Evolutionary conservation across 768 basidiomycete species (phyloP).

Genomic region (Boletus huronensis): DNA sequence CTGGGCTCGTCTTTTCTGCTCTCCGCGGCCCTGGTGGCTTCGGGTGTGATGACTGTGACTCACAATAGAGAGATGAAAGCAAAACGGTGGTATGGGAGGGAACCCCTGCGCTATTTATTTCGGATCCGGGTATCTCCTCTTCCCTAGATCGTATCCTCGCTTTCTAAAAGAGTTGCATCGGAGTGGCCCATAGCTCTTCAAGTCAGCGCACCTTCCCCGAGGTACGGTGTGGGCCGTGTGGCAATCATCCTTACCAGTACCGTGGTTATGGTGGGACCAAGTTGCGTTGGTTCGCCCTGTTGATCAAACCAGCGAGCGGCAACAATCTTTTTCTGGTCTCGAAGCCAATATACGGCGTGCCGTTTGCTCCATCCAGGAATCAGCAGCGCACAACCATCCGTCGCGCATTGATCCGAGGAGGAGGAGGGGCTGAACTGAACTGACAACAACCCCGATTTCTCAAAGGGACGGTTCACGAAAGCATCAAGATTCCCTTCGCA

Average conservation of each 20-base stretch:
- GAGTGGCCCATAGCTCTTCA: neutral
- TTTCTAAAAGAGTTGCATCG: constrained; percentile 5
- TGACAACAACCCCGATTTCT: constrained; percentile 6
- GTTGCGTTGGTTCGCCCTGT: neutral
- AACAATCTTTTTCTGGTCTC: neutral
- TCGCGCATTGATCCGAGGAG: constrained; percentile 22
- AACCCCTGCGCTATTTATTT: constrained; percentile 1
- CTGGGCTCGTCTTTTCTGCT: constrained; percentile 1
- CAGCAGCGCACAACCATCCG: neutral
- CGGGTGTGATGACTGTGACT: neutral
- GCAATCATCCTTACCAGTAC: neutral
- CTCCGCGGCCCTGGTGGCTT: constrained; percentile 16
- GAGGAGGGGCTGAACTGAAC: neutral
- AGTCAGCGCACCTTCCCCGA: constrained; percentile 2
- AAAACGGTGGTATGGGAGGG: neutral
- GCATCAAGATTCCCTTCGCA: constrained; percentile 2
- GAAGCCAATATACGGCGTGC: neutral
- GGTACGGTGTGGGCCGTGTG: neutral
- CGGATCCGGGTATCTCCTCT: constrained; percentile 10
- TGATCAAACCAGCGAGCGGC: neutral
- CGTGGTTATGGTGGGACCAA: neutral
- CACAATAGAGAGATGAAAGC: neutral
- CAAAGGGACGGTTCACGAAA: neutral
- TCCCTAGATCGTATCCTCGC: neutral
- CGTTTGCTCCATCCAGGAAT: constrained; percentile 6